Percentiles rank a stretch among this genome's conserved stretches.
phyloP scores from a whole-genome alignment of 306 rosid genomes.

The Herpetospermum pedunculosum region DNA sequence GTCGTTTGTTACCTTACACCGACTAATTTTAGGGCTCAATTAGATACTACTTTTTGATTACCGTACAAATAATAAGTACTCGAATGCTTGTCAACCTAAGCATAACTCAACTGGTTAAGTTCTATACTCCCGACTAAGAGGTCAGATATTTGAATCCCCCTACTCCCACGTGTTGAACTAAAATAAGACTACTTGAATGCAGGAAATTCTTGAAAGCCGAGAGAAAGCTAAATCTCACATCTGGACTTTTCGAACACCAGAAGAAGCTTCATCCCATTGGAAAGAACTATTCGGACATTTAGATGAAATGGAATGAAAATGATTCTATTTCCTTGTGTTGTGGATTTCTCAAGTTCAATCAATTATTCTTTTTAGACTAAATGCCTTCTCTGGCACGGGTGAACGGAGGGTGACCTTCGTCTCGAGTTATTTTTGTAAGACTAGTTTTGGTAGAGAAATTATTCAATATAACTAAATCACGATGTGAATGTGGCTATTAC shows the following conservation, averaged over 20 bases:
- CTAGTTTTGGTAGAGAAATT: neutral
- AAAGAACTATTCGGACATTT: slow-evolving; percentile 40
- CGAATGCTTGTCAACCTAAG: too few species aligned
- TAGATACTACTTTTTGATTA: neutral
- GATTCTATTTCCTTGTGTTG: neutral
- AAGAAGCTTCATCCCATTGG: slow-evolving; percentile 63
- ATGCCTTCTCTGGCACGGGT: neutral
- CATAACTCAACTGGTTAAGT: too few species aligned
- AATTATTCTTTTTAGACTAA: neutral
- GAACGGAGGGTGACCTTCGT: neutral
- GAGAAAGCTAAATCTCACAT: slow-evolving; percentile 54
- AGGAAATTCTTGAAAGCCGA: slow-evolving; percentile 67
- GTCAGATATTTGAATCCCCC: too few species aligned
- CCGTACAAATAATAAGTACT: slow-evolving; percentile 8
- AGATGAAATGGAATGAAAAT: slow-evolving; percentile 31
- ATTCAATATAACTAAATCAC: neutral
- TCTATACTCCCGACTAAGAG: too few species aligned
- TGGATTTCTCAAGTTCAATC: neutral
- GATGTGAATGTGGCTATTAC: neutral
- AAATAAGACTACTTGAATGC: slow-evolving; percentile 18
- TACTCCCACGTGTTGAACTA: too few species aligned
- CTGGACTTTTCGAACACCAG: slow-evolving; percentile 63
- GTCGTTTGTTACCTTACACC: too few species aligned
- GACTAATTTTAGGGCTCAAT: too few species aligned
- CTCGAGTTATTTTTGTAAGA: neutral